phyloP scores from a whole-genome alignment of 2,329 filamentous ascomycete species.

The Neofusicoccum ribis region DNA sequence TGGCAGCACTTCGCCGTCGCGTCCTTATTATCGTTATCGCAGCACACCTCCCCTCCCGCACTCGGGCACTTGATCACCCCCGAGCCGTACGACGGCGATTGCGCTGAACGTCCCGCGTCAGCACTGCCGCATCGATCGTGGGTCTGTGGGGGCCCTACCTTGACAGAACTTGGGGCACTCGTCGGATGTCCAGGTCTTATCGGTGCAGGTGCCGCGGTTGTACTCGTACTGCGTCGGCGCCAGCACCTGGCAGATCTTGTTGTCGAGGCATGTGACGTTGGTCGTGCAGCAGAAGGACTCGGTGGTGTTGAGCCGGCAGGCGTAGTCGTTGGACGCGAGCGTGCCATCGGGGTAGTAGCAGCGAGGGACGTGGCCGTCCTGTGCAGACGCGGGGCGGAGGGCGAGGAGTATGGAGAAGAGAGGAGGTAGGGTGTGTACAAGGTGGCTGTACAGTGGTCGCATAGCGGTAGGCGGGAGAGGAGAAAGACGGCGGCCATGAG shows the following conservation, averaged over 20 bases:
- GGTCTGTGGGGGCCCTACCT: background rate
- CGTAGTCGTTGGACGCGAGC: slow-evolving; percentile 13
- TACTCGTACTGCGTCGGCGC: background rate
- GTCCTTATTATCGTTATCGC: slow-evolving; percentile 9
- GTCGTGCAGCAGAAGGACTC: slow-evolving; percentile 14
- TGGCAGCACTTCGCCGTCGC: slow-evolving; percentile 4
- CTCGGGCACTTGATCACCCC: background rate
- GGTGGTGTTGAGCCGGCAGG: slow-evolving; percentile 10
- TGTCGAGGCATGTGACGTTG: slow-evolving; percentile 9
- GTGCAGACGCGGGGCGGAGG: background rate
- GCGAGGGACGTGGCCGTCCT: background rate
- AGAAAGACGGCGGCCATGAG: too few species aligned
- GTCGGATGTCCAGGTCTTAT: slow-evolving; percentile 13
- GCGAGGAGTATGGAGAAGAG: background rate
- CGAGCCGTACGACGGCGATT: background rate
- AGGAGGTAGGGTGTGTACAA: too few species aligned
- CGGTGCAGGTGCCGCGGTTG: slow-evolving; percentile 16
- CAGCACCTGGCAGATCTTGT: slow-evolving; percentile 11
- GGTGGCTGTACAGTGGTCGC: too few species aligned
- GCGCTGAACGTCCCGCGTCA: background rate
- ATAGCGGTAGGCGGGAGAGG: too few species aligned
- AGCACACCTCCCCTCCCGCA: background rate
- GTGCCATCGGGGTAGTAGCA: slow-evolving; percentile 17
- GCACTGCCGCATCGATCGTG: background rate
- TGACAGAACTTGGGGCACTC: slow-evolving; percentile 14